Evolutionary conservation across 129 eudicot species (phyloP).

Genomic region (Cynara cardunculus): DNA sequence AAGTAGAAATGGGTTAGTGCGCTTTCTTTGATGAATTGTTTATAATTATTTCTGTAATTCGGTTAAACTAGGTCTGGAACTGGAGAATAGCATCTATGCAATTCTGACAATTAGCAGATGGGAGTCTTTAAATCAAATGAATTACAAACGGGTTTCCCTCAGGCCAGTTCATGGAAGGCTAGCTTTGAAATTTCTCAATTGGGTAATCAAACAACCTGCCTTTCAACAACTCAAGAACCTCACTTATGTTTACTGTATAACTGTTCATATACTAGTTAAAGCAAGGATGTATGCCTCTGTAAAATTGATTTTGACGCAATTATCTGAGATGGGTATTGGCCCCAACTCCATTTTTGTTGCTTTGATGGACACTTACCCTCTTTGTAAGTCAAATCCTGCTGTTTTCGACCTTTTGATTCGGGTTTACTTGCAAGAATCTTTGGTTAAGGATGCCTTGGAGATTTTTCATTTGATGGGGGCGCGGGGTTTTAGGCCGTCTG

Average conservation of each 20-base stretch:
- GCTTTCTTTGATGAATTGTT: neutral
- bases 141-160: constrained; percentile 59
- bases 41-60: neutral
- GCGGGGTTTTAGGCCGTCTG: constrained; percentile 68
- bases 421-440: constrained; percentile 48
- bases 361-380: constrained; percentile 77
- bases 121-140: constrained; percentile 86
- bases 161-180: constrained; percentile 82
- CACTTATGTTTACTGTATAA: constrained; percentile 62
- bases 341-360: constrained; percentile 49
- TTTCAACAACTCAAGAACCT: constrained; percentile 52
- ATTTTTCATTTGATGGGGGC: constrained; percentile 52
- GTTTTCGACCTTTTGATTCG: constrained; percentile 79
- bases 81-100: constrained; percentile 58
- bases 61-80: constrained; percentile 42
- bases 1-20: neutral
- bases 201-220: constrained; percentile 79
- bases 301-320: constrained; percentile 42
- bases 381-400: constrained; percentile 90
- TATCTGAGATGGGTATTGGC: constrained; percentile 43
- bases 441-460: constrained; percentile 49
- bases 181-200: constrained; percentile 76
- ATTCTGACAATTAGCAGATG: constrained; percentile 75
- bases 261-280: constrained; percentile 69
- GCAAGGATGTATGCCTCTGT: constrained; percentile 72